Conservation (phyloP, 306 rosid species). For the Pyrus betulifolia region DNA sequence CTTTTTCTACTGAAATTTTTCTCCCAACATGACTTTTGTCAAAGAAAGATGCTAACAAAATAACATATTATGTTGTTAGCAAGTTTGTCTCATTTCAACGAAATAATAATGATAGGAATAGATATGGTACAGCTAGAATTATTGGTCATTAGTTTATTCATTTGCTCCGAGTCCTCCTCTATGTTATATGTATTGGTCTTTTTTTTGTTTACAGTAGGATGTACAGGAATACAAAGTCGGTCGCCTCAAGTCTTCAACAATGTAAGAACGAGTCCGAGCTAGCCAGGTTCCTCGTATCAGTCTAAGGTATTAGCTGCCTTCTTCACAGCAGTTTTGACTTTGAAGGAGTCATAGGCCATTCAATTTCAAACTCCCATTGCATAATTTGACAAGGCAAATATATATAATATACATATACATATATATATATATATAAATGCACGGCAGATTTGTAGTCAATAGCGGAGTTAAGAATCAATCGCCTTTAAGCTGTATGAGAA, state of each 20-base stretch:
- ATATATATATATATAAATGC: no score
- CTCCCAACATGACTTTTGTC: no score
- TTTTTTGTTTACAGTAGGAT: background rate
- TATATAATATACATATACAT: no score
- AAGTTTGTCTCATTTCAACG: no score
- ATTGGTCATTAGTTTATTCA: background rate
- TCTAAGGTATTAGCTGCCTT: background rate
- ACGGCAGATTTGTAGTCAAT: no score
- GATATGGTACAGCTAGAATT: no score
- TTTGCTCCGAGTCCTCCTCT: background rate
- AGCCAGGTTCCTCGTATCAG: background rate
- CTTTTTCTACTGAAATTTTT: no score
- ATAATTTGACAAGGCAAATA: background rate
- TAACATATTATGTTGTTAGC: no score
- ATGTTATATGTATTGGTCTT: background rate
- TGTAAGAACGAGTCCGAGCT: slow-evolving; percentile 2
- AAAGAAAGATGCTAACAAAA: no score
- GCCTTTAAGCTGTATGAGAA: no score
- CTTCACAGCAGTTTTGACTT: background rate
- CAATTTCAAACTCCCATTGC: background rate
- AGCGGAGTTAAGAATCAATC: no score
- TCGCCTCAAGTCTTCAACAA: background rate
- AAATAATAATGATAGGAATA: no score
- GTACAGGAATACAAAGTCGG: background rate
- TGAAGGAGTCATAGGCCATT: background rate